Percentiles rank a stretch among this genome's conserved stretches.
Evolutionary conservation across 2,329 filamentous ascomycete species (phyloP).

Genomic region (Penicillium sclerotiorum): DNA sequence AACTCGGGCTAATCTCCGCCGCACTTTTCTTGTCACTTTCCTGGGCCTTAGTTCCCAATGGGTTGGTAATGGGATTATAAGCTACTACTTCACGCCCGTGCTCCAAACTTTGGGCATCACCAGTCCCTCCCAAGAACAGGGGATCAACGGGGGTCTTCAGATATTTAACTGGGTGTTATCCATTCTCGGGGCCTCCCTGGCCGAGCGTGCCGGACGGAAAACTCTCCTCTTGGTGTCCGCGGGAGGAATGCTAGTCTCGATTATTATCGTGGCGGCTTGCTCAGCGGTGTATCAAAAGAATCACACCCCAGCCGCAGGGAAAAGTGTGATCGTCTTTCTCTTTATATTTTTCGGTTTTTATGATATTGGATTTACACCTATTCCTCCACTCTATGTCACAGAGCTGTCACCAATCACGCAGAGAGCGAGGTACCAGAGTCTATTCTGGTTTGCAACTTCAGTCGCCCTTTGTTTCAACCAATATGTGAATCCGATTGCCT

Average conservation of each 20-base stretch:
- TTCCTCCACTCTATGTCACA: background rate
- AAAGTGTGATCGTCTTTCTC: background rate
- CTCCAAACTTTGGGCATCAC: background rate
- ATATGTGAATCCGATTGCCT: no score
- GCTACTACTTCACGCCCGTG: conserved; percentile 1
- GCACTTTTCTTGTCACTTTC: background rate
- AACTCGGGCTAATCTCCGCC: background rate
- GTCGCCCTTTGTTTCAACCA: no score
- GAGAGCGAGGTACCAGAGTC: background rate
- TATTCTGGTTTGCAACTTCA: no score
- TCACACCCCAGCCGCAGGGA: background rate
- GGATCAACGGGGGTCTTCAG: background rate
- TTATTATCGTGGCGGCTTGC: background rate
- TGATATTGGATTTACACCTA: background rate
- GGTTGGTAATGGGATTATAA: background rate
- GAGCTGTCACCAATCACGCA: background rate
- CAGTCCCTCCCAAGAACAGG: background rate
- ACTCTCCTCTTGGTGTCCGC: background rate
- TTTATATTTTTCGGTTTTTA: background rate
- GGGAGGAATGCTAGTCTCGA: background rate
- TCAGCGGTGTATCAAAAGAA: background rate
- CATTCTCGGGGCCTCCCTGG: background rate
- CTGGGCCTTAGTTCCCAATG: background rate
- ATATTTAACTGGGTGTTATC: background rate
- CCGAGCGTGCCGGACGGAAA: background rate